Conservation (phyloP, 1,284 basidiomycete genomes). For the Xanthoconium separans region DNA sequence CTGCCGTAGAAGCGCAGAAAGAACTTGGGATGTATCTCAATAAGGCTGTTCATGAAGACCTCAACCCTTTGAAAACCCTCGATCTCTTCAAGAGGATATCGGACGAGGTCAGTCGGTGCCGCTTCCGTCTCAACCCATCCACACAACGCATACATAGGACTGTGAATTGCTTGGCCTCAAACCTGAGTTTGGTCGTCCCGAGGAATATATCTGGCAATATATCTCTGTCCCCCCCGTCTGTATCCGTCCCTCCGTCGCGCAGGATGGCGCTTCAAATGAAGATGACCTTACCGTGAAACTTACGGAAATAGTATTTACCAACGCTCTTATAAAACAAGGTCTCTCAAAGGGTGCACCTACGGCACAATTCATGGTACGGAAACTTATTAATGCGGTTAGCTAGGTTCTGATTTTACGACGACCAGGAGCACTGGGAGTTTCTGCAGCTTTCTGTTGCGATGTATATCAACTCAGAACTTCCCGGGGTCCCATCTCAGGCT, state of each 20-base stretch:
- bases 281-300: constrained; percentile 98
- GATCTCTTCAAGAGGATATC: constrained; percentile 94
- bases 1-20: constrained; percentile 85
- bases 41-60: constrained; percentile 89
- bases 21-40: constrained; percentile 85
- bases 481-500: constrained; percentile 83
- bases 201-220: constrained; percentile 99
- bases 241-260: constrained; percentile 95
- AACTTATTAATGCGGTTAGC: neutral
- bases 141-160: constrained; percentile 52
- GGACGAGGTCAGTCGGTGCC: constrained; percentile 65
- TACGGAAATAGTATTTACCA: constrained; percentile 96
- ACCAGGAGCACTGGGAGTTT: constrained; percentile 97
- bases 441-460: constrained; percentile 93
- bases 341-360: constrained; percentile 87
- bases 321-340: constrained; percentile 90
- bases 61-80: constrained; percentile 93
- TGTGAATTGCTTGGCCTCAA: constrained; percentile 93
- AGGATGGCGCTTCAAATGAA: constrained; percentile 97
- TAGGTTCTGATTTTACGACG: constrained; percentile 9
- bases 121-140: neutral
- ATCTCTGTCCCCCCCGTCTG: constrained; percentile 98
- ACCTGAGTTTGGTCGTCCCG: constrained; percentile 88
- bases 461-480: constrained; percentile 98
- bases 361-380: constrained; percentile 81